Evolutionary conservation across 2,329 filamentous ascomycete genomes (phyloP).

Genomic region (Incumbomyces lentus): DNA sequence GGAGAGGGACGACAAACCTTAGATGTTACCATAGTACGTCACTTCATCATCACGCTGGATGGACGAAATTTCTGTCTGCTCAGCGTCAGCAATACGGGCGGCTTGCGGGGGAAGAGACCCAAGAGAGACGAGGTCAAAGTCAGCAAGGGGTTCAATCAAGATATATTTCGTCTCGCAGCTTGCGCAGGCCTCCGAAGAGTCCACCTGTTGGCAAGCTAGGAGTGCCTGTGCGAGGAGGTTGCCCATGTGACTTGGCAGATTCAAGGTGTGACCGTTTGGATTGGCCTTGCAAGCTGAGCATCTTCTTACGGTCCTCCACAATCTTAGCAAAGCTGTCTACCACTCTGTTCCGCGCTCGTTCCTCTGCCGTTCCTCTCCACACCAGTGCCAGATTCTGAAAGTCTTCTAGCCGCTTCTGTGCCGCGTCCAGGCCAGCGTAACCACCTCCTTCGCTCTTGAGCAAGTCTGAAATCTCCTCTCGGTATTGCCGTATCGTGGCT

Average conservation of each 20-base stretch:
- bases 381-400: conserved; percentile 66
- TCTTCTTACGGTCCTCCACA: conserved; percentile 63
- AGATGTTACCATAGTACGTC: not conserved
- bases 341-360: conserved; percentile 71
- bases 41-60: no score
- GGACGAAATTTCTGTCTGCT: not conserved
- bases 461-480: conserved; percentile 60
- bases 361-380: conserved; percentile 93
- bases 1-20: not conserved
- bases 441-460: conserved; percentile 51
- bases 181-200: conserved; percentile 43
- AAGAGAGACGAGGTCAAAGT: not conserved
- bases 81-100: not conserved
- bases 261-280: conserved; percentile 38
- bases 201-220: conserved; percentile 31
- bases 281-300: conserved; percentile 22
- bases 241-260: conserved; percentile 5
- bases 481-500: conserved; percentile 60
- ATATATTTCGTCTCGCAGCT: conserved; percentile 45
- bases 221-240: conserved; percentile 22
- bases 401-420: conserved; percentile 62
- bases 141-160: conserved; percentile 29
- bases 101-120: not conserved
- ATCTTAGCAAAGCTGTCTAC: conserved; percentile 71
- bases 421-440: conserved; percentile 60